phyloP scores from a whole-genome alignment of 768 basidiomycete genomes.

The Russula lepida region DNA sequence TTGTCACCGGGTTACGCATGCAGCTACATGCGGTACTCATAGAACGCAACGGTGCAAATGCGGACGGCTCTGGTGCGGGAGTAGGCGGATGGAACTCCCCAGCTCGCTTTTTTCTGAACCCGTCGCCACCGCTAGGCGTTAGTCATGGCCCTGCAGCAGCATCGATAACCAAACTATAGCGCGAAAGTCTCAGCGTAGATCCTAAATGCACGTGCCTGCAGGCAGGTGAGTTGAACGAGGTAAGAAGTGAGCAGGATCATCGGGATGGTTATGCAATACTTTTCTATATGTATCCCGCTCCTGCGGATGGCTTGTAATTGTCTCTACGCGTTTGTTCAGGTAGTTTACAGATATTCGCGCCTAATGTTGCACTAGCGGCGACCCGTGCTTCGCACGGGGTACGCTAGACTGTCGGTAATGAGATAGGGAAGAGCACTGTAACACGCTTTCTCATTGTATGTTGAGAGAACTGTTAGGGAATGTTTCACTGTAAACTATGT shows the following conservation, averaged over 20 bases:
- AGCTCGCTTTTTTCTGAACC: constrained; percentile 5
- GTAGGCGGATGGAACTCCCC: not conserved
- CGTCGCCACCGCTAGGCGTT: not conserved
- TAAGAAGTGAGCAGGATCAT: not conserved
- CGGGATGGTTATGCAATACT: not conserved
- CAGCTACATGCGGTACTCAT: constrained; percentile 20
- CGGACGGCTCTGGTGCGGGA: not conserved
- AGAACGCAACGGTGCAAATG: constrained; percentile 11
- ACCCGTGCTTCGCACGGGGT: too few species aligned
- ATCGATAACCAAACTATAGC: constrained; percentile 9
- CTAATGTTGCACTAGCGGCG: too few species aligned
- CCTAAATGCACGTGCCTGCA: not conserved
- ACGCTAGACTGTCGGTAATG: too few species aligned
- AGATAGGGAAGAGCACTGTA: too few species aligned
- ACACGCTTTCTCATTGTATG: too few species aligned
- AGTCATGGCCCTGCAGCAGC: not conserved
- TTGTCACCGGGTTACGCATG: constrained; percentile 19
- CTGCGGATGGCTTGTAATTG: not conserved
- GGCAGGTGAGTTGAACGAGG: not conserved
- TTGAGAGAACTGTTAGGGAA: too few species aligned
- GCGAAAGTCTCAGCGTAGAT: not conserved
- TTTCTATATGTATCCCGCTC: not conserved
- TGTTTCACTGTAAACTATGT: too few species aligned
- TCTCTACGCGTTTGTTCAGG: not conserved
- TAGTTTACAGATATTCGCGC: not conserved